phyloP scores from a whole-genome alignment of 2,329 filamentous ascomycete genomes.

The Trichoderma sp. region DNA sequence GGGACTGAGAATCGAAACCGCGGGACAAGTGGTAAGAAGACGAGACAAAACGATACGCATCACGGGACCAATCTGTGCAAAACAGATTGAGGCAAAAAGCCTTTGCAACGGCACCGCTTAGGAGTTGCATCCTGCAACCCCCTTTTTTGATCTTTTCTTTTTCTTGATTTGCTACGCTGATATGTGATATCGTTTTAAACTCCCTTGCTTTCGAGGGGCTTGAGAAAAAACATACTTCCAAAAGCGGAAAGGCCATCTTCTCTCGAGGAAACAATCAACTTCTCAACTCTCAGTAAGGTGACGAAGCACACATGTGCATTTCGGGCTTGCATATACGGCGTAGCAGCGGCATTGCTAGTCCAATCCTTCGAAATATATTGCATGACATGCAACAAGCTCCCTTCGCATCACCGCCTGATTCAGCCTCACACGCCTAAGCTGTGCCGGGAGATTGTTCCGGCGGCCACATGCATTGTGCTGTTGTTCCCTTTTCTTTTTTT shows the following conservation, averaged over 20 bases:
- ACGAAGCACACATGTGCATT: not conserved
- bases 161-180: not conserved
- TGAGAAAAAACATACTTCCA: not conserved
- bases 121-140: not conserved
- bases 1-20: not conserved
- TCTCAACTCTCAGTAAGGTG: not conserved
- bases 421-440: not conserved
- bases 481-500: not conserved
- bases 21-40: not conserved
- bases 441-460: not conserved
- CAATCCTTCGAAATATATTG: not conserved
- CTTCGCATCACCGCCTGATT: slow-evolving; percentile 4
- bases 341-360: not conserved
- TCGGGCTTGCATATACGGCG: not conserved
- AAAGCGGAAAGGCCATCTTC: slow-evolving; percentile 26
- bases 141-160: not conserved
- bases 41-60: not conserved
- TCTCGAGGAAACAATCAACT: slow-evolving; percentile 28
- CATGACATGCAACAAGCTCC: not conserved
- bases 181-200: not conserved
- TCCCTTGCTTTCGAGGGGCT: slow-evolving; percentile 8
- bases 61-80: not conserved
- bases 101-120: not conserved
- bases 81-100: not conserved
- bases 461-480: not conserved